Evolutionary conservation across 306 rosid genomes (phyloP), one percentile per base, ranked within the genome.

Genomic region (Lagenaria siceraria): DNA sequence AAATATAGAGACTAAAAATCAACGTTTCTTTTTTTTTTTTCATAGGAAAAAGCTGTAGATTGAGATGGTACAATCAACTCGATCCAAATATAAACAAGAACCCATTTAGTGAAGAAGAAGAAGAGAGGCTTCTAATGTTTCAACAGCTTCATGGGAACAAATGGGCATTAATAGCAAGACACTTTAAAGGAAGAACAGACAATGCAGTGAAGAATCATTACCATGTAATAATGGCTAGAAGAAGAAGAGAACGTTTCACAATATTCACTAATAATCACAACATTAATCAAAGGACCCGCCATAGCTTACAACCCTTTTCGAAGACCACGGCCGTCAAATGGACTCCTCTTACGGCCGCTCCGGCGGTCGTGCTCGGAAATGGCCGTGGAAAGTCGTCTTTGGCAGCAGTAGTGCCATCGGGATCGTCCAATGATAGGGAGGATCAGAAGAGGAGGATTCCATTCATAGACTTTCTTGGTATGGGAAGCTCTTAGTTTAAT

Each of bases 11-110:
- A 46, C 51, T 46, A 12, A 46, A 10, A 46, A 11, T 11, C 5
- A 46, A 7, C 17, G 51, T 46, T 46, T 46, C 2, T 46, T 4
- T 14, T 5, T 7, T 46, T 10, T 46, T 4, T 14, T 5, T 7
- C 6, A 5, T 49, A 51, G 93, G 93, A 65, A 89, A 89, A 77
- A 89, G 93, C 42, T 89, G 93, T 75, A 85, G 93, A 79, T 78
- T 89, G 85, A 85, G 93, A 81, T 89, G 93, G 93, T 89, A 89
- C 85, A 89, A 89, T 81, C 93, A 89, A 59, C 84, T 89, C 2
- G 88, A 87, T 79, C 90, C 93, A 55, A 85, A 84, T 49, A 89
- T 89, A 25, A 84, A 82, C 55, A 89, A 83, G 75, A 80, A 70
- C 53, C 90, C 89, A 71, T 87, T 89, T 69, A 85, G 77, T 14